phyloP scores from a whole-genome alignment of 345 rosid species.

The Noccaea caerulescens region DNA sequence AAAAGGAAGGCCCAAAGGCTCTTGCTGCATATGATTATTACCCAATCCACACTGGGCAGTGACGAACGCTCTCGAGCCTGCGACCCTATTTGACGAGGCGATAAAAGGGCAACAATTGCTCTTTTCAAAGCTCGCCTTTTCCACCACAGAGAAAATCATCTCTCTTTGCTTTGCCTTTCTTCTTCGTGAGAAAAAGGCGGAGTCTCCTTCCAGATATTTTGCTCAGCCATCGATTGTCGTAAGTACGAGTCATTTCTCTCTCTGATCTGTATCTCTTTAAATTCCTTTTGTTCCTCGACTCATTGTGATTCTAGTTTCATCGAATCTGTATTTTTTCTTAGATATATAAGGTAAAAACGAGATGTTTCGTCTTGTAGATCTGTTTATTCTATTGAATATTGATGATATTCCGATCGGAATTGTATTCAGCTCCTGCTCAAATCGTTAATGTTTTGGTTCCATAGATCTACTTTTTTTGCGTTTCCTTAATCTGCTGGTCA shows the following conservation, averaged over 20 bases:
- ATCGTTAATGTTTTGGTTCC: neutral
- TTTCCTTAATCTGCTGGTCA: neutral
- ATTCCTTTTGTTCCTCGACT: slow-evolving; percentile 1
- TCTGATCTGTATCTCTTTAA: slow-evolving; percentile 35
- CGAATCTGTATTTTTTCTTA: neutral
- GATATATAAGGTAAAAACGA: slow-evolving; percentile 33
- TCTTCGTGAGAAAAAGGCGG: slow-evolving; percentile 48
- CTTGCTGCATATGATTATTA: neutral
- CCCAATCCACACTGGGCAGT: slow-evolving; percentile 15
- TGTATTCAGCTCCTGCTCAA: neutral
- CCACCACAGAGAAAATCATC: slow-evolving; percentile 17
- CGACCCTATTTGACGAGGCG: slow-evolving; percentile 37
- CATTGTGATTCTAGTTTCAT: neutral
- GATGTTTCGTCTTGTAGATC: slow-evolving; percentile 4
- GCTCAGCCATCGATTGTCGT: slow-evolving; percentile 29
- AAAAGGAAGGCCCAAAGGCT: neutral
- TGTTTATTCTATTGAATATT: neutral
- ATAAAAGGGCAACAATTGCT: slow-evolving; percentile 39
- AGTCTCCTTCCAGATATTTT: slow-evolving; percentile 35
- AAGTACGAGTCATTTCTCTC: slow-evolving; percentile 26
- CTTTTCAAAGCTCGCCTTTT: slow-evolving; percentile 44
- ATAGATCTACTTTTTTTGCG: slow-evolving; percentile 10
- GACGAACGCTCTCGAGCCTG: neutral
- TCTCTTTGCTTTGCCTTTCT: slow-evolving; percentile 33
- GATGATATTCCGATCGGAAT: slow-evolving; percentile 2